Evolutionary conservation across 2,329 filamentous ascomycete species (phyloP).

Genomic region (Apiospora rasikravindrae): DNA sequence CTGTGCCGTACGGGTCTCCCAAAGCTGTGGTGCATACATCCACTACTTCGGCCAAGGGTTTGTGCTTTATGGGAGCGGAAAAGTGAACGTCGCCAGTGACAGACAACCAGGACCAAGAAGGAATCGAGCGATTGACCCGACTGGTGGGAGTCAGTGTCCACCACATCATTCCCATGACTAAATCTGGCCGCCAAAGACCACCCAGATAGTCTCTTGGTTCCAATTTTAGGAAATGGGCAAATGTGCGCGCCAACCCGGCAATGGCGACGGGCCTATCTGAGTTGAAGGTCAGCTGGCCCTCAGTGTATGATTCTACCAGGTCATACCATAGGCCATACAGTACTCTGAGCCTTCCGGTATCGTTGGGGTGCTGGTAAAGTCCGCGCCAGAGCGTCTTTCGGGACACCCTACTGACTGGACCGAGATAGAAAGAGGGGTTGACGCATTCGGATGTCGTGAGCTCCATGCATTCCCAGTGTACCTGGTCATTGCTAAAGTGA

Average conservation of each 20-base stretch:
- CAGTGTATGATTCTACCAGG: not conserved
- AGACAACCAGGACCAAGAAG: not conserved
- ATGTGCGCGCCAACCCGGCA: not conserved
- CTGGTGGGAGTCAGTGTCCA: not conserved
- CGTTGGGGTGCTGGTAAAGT: not conserved
- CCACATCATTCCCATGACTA: not conserved
- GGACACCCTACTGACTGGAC: no score
- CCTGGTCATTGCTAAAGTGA: not conserved
- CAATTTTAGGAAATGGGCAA: not conserved
- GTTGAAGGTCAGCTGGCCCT: not conserved
- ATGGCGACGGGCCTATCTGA: not conserved
- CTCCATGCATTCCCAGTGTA: not conserved
- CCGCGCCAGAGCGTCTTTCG: no score
- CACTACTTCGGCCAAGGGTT: not conserved
- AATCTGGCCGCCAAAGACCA: not conserved
- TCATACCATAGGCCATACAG: not conserved
- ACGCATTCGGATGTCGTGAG: not conserved
- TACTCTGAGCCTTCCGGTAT: no score
- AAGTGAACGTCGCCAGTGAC: not conserved
- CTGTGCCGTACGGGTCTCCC: not conserved
- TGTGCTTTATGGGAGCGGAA: rapidly evolving
- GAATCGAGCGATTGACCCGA: not conserved
- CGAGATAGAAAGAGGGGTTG: not conserved
- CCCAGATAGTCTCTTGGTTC: not conserved
- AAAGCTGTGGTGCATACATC: not conserved